These are phyloP conservation scores for Comarum palustre DNA, from an alignment of 306 rosid species.

Conservation along the genomic window DNA sequence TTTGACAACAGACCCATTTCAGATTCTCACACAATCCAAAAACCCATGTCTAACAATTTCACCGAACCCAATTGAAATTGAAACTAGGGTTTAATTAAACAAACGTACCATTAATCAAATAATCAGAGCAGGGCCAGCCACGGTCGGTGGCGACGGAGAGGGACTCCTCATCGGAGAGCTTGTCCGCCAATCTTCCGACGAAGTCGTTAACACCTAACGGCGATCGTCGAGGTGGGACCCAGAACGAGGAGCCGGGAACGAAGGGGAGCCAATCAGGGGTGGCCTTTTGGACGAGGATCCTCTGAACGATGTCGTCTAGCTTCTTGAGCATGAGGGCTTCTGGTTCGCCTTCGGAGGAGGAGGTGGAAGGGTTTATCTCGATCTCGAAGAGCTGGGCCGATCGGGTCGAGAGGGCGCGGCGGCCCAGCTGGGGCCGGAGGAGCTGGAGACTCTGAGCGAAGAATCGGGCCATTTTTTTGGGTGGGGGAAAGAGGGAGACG, in stretches of 20 bases:
- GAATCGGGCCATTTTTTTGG: conserved; percentile 41
- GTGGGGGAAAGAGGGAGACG: not conserved
- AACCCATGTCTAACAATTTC: too few relatives aligned
- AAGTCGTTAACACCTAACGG: conserved; percentile 42
- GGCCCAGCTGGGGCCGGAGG: conserved; percentile 10
- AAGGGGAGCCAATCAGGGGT: conserved; percentile 88
- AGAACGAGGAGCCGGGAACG: conserved; percentile 78
- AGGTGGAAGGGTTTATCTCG: conserved; percentile 37
- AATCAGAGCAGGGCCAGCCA: conserved; percentile 59
- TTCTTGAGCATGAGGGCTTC: conserved; percentile 48
- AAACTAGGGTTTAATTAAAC: too few relatives aligned
- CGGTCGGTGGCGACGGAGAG: conserved; percentile 43
- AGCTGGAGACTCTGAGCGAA: conserved; percentile 27
- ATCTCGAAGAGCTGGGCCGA: conserved; percentile 47
- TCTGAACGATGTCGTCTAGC: conserved; percentile 64
- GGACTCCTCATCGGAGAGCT: conserved; percentile 39
- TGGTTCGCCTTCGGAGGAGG: conserved; percentile 28
- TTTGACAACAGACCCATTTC: too few relatives aligned
- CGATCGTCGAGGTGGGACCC: conserved; percentile 73
- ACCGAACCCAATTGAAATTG: not conserved
- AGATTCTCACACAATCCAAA: too few relatives aligned
- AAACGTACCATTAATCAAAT: conserved; percentile 37
- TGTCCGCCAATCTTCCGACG: conserved; percentile 37
- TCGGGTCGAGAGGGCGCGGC: conserved; percentile 25
- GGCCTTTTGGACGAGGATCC: conserved; percentile 50